These are phyloP conservation scores for Sarcomyxa edulis DNA, from an alignment of 768 basidiomycete genomes.

Conservation along the genomic window DNA sequence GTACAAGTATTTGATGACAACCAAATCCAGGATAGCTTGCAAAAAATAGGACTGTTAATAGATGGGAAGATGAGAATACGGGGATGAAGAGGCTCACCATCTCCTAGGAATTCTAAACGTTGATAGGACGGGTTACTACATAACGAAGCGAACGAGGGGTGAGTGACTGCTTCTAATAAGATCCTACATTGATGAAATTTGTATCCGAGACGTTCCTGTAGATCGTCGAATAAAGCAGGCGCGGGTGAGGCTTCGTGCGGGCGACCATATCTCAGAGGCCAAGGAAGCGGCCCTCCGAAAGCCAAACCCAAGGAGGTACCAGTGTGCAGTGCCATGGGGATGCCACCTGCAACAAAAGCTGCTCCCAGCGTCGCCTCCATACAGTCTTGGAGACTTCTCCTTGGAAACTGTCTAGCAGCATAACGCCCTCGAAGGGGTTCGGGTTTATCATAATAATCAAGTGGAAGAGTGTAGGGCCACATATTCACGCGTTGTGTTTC, in stretches of 20 bases:
- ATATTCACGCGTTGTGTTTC: slow-evolving; percentile 46
- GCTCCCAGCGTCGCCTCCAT: slow-evolving; percentile 86
- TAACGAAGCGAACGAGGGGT: slow-evolving; percentile 62
- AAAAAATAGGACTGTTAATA: slow-evolving; percentile 8
- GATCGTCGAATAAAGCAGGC: slow-evolving; percentile 40
- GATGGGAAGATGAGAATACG: slow-evolving; percentile 2
- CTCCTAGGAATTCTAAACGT: slow-evolving; percentile 84
- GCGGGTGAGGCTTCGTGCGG: slow-evolving; percentile 24
- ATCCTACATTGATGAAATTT: slow-evolving; percentile 57
- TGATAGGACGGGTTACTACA: slow-evolving; percentile 66
- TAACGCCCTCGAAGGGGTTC: slow-evolving; percentile 18
- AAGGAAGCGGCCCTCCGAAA: slow-evolving; percentile 68
- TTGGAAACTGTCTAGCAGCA: slow-evolving; percentile 47
- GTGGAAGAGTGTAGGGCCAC: slow-evolving; percentile 54
- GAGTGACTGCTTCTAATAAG: slow-evolving; percentile 77
- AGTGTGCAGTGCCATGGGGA: slow-evolving; percentile 57
- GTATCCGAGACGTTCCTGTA: slow-evolving; percentile 70
- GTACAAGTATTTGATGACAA: slow-evolving; percentile 68
- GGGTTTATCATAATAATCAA: slow-evolving; percentile 24
- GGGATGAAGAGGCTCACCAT: slow-evolving; percentile 48
- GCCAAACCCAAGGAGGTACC: slow-evolving; percentile 65
- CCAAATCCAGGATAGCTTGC: slow-evolving; percentile 65
- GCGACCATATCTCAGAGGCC: slow-evolving; percentile 53
- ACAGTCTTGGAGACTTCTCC: slow-evolving; percentile 78
- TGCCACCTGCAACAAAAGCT: slow-evolving; percentile 67